phyloP scores from a whole-genome alignment of 2,329 filamentous ascomycete genomes.

The Calonectria henricotiae region DNA sequence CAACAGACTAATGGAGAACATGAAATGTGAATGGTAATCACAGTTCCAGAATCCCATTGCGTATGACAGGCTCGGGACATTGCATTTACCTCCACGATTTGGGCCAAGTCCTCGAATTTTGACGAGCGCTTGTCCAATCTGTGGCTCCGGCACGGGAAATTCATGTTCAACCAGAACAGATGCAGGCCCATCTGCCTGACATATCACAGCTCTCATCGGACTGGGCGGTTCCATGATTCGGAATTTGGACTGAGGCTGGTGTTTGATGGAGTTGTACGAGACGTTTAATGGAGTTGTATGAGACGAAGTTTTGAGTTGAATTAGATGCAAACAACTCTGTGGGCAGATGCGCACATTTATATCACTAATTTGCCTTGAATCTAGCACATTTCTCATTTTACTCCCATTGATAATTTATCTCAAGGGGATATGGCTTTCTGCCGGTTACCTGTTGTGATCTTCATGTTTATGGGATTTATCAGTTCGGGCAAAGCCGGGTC shows the following conservation, averaged over 20 bases:
- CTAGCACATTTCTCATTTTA: too few species aligned
- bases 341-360: neutral
- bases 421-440: neutral
- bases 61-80: too few species aligned
- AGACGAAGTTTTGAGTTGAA: neutral
- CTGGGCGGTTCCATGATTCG: neutral
- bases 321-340: neutral
- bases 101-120: slow-evolving; percentile 13
- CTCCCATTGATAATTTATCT: too few species aligned
- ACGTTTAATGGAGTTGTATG: too few species aligned
- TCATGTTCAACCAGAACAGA: slow-evolving; percentile 12
- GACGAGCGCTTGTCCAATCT: slow-evolving; percentile 16
- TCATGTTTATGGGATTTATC: slow-evolving; percentile 5
- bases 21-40: too few species aligned
- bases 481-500: neutral
- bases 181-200: neutral
- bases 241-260: neutral
- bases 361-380: neutral
- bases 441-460: neutral
- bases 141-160: neutral
- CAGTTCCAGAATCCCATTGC: too few species aligned
- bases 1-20: too few species aligned
- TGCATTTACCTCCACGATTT: slow-evolving; percentile 15
- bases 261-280: neutral
- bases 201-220: slow-evolving; percentile 1